These are phyloP conservation scores for Maudiozyma turicensis DNA, from an alignment of 805 yeast genomes.

Conservation along the genomic window DNA sequence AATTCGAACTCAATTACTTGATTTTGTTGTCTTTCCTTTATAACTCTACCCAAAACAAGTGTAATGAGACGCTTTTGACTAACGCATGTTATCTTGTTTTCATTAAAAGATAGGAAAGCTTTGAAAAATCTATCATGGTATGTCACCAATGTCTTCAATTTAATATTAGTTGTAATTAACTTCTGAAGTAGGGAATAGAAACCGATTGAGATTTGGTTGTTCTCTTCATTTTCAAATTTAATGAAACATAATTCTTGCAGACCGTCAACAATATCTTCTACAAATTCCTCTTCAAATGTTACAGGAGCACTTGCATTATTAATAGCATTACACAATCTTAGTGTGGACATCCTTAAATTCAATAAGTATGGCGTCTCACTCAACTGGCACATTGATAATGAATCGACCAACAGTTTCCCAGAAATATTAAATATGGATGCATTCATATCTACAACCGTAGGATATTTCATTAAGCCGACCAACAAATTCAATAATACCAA, in stretches of 20 bases:
- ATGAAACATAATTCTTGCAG: conserved; percentile 35
- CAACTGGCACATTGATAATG: conserved; percentile 23
- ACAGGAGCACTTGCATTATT: conserved; percentile 20
- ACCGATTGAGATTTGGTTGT: conserved; percentile 28
- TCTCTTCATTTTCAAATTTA: conserved; percentile 14
- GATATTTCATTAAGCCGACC: conserved; percentile 16
- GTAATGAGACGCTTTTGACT: conserved; percentile 39
- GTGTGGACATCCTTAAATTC: conserved; percentile 38
- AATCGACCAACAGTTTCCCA: conserved; percentile 32
- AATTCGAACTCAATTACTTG: conserved; percentile 54
- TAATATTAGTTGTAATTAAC: conserved; percentile 25
- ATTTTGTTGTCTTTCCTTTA: conserved; percentile 44
- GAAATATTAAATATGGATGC: conserved; percentile 35
- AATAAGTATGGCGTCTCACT: conserved; percentile 28
- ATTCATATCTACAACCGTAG: conserved; percentile 32
- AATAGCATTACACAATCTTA: conserved; percentile 35
- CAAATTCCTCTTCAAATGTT: conserved; percentile 27
- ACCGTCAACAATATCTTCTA: conserved; percentile 32
- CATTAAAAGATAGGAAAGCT: conserved; percentile 15
- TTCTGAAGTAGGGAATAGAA: conserved; percentile 32
- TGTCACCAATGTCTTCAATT: conserved; percentile 21
- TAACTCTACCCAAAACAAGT: conserved; percentile 31
- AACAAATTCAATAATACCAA: conserved; percentile 42
- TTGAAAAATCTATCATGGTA: conserved; percentile 32
- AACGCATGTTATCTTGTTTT: conserved; percentile 9